These are phyloP conservation scores for Vaucheria bursata DNA, from an alignment of 352 stramenopile genomes.

Conservation along the genomic window DNA sequence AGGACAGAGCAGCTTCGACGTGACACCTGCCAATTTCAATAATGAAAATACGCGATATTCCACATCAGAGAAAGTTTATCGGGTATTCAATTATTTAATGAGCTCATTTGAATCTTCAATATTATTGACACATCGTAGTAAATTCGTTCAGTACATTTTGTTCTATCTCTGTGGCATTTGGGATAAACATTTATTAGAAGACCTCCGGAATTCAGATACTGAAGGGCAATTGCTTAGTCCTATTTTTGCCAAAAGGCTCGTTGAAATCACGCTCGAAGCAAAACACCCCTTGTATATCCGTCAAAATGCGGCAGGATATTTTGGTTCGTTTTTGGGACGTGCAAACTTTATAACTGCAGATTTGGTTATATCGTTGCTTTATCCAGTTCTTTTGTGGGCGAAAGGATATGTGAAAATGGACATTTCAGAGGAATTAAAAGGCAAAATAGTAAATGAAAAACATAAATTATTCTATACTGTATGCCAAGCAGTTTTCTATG, in stretches of 20 bases:
- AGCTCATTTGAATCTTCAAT: slow-evolving; percentile 29
- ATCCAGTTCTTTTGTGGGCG: slow-evolving; percentile 81
- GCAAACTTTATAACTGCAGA: slow-evolving; percentile 81
- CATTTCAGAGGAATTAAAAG: no score
- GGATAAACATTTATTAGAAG: not conserved
- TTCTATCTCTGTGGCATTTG: slow-evolving; percentile 64
- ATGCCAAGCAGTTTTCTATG: slow-evolving; percentile 92
- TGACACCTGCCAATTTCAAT: not conserved
- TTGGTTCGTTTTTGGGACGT: slow-evolving; percentile 87
- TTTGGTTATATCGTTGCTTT: slow-evolving; percentile 81
- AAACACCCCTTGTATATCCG: slow-evolving; percentile 7
- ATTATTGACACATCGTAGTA: slow-evolving; percentile 68
- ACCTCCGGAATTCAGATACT: not conserved
- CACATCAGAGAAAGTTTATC: not conserved
- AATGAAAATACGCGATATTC: not conserved
- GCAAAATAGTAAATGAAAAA: no score
- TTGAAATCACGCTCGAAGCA: not conserved
- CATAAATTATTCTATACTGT: slow-evolving; percentile 69
- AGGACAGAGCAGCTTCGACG: not conserved
- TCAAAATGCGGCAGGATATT: slow-evolving; percentile 84
- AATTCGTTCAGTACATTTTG: slow-evolving; percentile 81
- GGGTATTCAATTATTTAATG: slow-evolving; percentile 28
- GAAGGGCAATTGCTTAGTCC: not conserved
- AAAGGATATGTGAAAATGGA: slow-evolving; percentile 88
- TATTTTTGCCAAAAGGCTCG: not conserved